These are phyloP conservation scores for Magnusiomyces ingens DNA, from an alignment of 1,139 yeast genomes.

Conservation along the genomic window DNA sequence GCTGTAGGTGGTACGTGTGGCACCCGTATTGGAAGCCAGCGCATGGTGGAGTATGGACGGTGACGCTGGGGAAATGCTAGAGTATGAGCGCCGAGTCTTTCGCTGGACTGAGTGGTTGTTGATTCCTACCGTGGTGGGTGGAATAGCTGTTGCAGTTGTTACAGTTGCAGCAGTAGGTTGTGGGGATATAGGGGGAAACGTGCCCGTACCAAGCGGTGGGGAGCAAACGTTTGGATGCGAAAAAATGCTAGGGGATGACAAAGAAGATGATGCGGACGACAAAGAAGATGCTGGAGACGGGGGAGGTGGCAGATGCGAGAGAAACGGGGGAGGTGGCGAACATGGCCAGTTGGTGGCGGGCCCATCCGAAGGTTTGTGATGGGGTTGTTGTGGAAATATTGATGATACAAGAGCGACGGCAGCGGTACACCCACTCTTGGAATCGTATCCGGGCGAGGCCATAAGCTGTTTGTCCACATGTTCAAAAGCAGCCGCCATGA, in stretches of 20 bases:
- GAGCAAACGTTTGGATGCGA: no score
- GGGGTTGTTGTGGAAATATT: background rate
- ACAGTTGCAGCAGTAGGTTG: background rate
- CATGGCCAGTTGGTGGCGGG: background rate
- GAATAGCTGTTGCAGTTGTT: background rate
- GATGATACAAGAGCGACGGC: conserved; percentile 20
- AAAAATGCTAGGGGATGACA: background rate
- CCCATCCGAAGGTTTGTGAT: background rate
- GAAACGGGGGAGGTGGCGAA: background rate
- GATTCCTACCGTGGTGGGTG: background rate
- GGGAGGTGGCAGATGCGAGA: background rate
- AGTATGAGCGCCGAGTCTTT: conserved; percentile 1
- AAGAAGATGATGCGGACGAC: background rate
- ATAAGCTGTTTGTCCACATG: conserved; percentile 18
- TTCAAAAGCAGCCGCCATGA: conserved; percentile 22
- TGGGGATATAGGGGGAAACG: no score
- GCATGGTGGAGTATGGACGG: background rate
- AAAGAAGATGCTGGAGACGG: conserved; percentile 1
- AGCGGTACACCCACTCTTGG: conserved; percentile 22
- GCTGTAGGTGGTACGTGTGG: conserved; percentile 4
- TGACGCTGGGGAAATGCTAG: background rate
- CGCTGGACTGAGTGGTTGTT: background rate
- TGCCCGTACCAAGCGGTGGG: no score
- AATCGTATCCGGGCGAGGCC: conserved; percentile 5
- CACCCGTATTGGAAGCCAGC: background rate